These are phyloP conservation scores for Claviceps purpurea DNA, from an alignment of 2,329 filamentous ascomycete genomes.

Conservation along the genomic window DNA sequence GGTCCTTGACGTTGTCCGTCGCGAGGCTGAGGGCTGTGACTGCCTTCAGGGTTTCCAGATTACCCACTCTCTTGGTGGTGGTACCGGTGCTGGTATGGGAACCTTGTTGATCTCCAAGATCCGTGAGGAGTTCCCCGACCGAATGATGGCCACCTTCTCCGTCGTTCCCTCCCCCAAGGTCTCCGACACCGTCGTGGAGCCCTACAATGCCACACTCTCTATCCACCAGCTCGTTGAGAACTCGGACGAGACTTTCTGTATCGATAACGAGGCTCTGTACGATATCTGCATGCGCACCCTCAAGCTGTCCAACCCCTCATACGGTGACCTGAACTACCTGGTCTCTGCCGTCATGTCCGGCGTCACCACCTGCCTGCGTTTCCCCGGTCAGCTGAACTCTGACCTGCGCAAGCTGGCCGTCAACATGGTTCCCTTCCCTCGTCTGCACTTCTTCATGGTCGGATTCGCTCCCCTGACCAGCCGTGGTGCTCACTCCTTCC, in stretches of 20 bases:
- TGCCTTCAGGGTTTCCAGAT: conserved; percentile 99
- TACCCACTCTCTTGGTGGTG: conserved; percentile 98
- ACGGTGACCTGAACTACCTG: conserved; percentile 97
- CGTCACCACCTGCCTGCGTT: conserved; percentile 94
- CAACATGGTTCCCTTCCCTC: conserved; percentile 99
- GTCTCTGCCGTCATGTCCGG: conserved; percentile 99
- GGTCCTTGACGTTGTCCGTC: conserved; percentile 94
- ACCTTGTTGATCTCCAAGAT: conserved; percentile 99
- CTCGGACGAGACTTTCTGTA: conserved; percentile 99
- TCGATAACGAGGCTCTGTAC: conserved; percentile 99
- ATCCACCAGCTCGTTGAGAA: conserved; percentile 99
- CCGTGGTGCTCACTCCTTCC: conserved; percentile 75
- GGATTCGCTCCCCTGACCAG: conserved; percentile 97
- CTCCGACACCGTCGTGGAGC: conserved; percentile 98
- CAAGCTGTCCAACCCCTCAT: conserved; percentile 96
- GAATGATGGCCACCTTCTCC: conserved; percentile 99
- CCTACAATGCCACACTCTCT: conserved; percentile 98
- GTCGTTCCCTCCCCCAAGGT: conserved; percentile 98
- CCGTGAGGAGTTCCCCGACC: conserved; percentile 98
- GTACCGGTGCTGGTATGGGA: conserved; percentile 99
- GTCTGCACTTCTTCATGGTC: conserved; percentile 99
- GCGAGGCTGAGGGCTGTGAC: conserved; percentile 96
- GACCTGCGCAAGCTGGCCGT: conserved; percentile 98
- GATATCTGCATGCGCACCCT: conserved; percentile 99
- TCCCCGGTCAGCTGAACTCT: conserved; percentile 99